Base-by-base conservation (phyloP, 805 yeast genomes). In the Candida boidinii region DNA sequence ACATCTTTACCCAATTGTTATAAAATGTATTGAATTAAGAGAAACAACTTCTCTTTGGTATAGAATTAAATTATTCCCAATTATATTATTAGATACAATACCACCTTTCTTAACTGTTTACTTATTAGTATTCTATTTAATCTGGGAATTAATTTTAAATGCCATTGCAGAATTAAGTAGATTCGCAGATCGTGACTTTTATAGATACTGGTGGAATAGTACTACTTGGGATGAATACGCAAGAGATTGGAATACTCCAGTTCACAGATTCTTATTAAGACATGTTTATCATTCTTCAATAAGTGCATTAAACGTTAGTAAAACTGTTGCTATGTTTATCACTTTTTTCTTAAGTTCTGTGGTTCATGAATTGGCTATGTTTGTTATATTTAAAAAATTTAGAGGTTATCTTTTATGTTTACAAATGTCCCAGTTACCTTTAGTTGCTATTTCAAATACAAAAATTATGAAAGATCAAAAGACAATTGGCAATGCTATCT, bases 201-300 rank as follows among this genome's bases (percentile, higher is more conserved):
- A 94, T 51, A 90, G 94, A 3, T 83, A 86, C 28, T 94, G 98
- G 98, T 92, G 99, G 98, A 85, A 88, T 46, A 83, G 94, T 39
- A 75, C 80, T 14, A 81, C 85, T 26, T 92, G 96, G 96, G 83
- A 83, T 36, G 88, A 88, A 51, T 92, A 84, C 54, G 80, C 96
- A 9, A 68, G 96, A 42, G 76, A 82, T 40, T 94, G 99, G 98
- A 92, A 92, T 53, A 71, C 73, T 8, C 96, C 97, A 0, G 97
- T 92, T 16, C 96, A 92, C 54, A 72, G 76, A 48, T 92, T 92
- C 45, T 61, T 92, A 38, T 62, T 88, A 28, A 71, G 97, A 43
- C 99, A 94, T 52, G 97, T 92, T 3, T 94, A 92, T 55, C 96
- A 88, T 52, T 78, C 94, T 17, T 76, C 92, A 8, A 82, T 90